Conservation (phyloP, 1,284 basidiomycete genomes). For the Puccinia hordei region DNA sequence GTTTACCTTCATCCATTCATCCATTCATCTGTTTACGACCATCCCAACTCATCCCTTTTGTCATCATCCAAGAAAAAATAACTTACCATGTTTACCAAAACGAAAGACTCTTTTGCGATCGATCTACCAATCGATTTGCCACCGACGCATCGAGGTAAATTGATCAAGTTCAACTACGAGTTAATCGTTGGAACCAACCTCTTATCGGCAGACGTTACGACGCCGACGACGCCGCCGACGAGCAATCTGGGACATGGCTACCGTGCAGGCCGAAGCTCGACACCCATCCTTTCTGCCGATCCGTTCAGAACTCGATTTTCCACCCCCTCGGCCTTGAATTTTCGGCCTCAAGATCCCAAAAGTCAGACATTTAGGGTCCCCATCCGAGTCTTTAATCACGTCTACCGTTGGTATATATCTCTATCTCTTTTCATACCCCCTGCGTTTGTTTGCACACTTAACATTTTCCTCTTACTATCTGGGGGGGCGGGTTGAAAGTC, state of each 20-base stretch:
- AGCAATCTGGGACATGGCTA: neutral
- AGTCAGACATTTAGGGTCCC: constrained; percentile 73
- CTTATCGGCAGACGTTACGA: neutral
- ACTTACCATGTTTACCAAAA: neutral
- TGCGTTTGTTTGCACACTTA: neutral
- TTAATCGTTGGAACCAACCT: constrained; percentile 78
- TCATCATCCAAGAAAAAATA: neutral
- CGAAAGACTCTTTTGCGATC: constrained; percentile 57
- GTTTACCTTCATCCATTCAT: neutral
- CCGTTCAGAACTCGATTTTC: neutral
- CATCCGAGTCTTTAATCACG: constrained; percentile 80
- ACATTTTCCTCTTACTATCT: neutral
- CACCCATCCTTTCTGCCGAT: neutral
- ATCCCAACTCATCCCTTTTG: neutral
- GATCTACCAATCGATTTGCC: constrained; percentile 76
- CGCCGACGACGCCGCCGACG: no score
- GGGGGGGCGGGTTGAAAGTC: constrained; percentile 50
- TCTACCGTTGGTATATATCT: constrained; percentile 58
- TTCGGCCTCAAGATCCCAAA: constrained; percentile 54
- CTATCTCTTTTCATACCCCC: neutral
- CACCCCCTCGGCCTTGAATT: no score
- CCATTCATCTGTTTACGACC: no score
- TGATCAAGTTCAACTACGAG: constrained; percentile 82
- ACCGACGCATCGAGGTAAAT: constrained; percentile 82
- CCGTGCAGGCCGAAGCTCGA: neutral